These are phyloP conservation scores for Fusarium piperis DNA, from an alignment of 2,329 filamentous ascomycete species.

Conservation along the genomic window DNA sequence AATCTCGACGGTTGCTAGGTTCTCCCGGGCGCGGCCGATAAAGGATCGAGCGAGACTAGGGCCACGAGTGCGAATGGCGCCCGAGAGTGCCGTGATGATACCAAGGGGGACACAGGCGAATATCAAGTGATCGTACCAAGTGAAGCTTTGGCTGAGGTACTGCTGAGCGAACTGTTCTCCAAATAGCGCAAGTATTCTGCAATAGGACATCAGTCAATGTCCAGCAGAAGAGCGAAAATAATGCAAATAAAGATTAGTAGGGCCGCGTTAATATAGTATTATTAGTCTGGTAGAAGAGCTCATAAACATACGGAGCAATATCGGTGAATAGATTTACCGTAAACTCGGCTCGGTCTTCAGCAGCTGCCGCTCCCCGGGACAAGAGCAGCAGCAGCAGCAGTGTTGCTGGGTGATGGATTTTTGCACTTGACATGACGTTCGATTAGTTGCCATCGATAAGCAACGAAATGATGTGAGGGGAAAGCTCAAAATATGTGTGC, in stretches of 20 bases:
- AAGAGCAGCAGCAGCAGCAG: neutral
- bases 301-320: neutral
- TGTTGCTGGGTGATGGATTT: neutral
- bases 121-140: neutral
- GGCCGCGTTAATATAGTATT: no score
- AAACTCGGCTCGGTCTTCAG: neutral
- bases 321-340: neutral
- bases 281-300: no score
- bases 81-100: slow-evolving; percentile 38
- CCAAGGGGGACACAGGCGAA: slow-evolving; percentile 38
- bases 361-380: neutral
- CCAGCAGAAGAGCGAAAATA: neutral
- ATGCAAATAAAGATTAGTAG: no score
- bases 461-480: no score
- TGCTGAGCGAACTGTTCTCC: slow-evolving; percentile 2
- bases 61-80: slow-evolving; percentile 40
- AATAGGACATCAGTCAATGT: neutral
- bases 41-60: slow-evolving; percentile 32
- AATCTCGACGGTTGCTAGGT: slow-evolving; percentile 30
- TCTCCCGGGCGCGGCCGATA: slow-evolving; percentile 41
- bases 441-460: no score
- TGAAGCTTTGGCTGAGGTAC: slow-evolving; percentile 7
- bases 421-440: neutral
- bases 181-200: slow-evolving; percentile 3
- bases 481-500: no score